A percentile compares a stretch with the other conserved stretches of the same genome.
These are phyloP conservation scores for Plasmodium yoelii DNA, from an alignment of 169 alveolate species.

Conservation along the genomic window DNA sequence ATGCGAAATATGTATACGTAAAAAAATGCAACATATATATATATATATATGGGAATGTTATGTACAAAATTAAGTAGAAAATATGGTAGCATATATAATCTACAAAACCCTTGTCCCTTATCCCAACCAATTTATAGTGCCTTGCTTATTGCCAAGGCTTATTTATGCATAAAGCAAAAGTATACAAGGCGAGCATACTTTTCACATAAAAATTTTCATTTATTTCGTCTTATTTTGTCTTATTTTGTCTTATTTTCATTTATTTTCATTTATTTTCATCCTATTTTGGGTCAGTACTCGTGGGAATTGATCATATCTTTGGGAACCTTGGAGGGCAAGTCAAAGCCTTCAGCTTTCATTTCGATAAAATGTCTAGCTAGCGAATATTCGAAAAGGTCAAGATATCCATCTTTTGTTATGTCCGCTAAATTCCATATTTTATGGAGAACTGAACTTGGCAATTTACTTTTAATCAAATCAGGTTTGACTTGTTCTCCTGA, in stretches of 20 bases:
- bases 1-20: too few species aligned
- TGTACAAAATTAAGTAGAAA: too few species aligned
- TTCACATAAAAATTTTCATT: neutral
- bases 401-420: slow-evolving; percentile 79
- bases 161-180: too few species aligned
- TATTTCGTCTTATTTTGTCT: neutral
- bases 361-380: slow-evolving; percentile 80
- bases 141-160: too few species aligned
- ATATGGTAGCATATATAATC: too few species aligned
- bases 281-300: too few species aligned
- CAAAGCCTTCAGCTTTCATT: slow-evolving; percentile 78
- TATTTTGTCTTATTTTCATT: neutral
- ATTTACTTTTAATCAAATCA: slow-evolving; percentile 78
- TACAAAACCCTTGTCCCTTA: too few species aligned
- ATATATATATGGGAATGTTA: too few species aligned
- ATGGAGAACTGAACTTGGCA: slow-evolving; percentile 79
- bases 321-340: slow-evolving; percentile 77
- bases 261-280: too few species aligned
- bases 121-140: too few species aligned
- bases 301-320: slow-evolving; percentile 46
- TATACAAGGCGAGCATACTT: too few species aligned
- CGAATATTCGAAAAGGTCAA: slow-evolving; percentile 79
- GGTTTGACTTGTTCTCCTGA: slow-evolving; percentile 80
- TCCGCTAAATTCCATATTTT: slow-evolving; percentile 82
- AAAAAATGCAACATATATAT: too few species aligned